phyloP scores from a whole-genome alignment of 1,284 basidiomycete genomes.

The Ceratobasidium sp. region DNA sequence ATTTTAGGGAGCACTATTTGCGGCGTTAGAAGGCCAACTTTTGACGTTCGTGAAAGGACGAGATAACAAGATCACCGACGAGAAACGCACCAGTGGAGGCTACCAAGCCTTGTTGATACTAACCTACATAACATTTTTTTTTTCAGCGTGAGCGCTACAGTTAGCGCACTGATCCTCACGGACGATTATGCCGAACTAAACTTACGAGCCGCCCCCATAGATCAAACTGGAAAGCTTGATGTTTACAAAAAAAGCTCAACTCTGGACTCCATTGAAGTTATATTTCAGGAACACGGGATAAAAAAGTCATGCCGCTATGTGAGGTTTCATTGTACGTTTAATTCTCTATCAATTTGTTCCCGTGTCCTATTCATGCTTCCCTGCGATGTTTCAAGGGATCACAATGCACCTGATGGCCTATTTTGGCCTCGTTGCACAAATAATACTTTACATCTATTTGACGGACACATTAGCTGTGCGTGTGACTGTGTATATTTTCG shows the following conservation, averaged over 20 bases:
- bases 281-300: not conserved
- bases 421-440: not conserved
- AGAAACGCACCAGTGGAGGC: not conserved
- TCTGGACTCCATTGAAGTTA: not conserved
- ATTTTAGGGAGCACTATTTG: not conserved
- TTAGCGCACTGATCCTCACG: constrained; percentile 7
- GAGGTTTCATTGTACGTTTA: not conserved
- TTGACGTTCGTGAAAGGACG: not conserved
- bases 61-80: not conserved
- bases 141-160: constrained; percentile 1
- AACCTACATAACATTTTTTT: not conserved
- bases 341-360: no score
- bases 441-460: not conserved
- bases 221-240: not conserved
- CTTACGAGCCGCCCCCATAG: not conserved
- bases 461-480: not conserved
- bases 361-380: not conserved
- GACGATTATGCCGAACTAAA: not conserved
- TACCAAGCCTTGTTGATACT: not conserved
- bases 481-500: not conserved
- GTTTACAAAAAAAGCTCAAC: not conserved
- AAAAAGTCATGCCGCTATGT: not conserved
- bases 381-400: not conserved
- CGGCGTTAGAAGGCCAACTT: not conserved
- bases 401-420: not conserved